Base-by-base conservation (phyloP, 495 filamentous ascomycete species). In the Filosporella fistucella region DNA sequence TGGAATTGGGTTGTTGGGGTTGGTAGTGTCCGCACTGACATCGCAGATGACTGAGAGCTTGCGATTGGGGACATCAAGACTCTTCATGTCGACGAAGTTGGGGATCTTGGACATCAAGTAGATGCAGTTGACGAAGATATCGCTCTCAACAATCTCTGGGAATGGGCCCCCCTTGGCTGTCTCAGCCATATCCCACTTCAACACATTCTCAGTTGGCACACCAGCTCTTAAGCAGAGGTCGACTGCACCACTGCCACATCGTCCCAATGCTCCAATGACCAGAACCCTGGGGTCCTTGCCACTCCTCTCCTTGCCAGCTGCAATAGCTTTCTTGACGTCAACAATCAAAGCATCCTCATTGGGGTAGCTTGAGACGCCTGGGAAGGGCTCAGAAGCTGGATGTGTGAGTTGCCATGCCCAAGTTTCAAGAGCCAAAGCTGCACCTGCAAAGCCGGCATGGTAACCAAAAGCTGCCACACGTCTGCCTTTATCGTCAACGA, bases 141-240 rank as follows among this genome's bases (percentile, higher is more conserved):
- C 78, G 52, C 65, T 71, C 58, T 90, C 84, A 47, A 85, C 70
- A 61, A 96, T 93, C 68, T 96, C 91, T 55, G 73, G 65, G 73
- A 95, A 96, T 20, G 91, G 91, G 12, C 91, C 91, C 23, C 86
- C 83, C 60, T 76, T 76, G 2, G 68, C 71, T n/a, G 91, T 96
- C 77, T 96, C 93, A 1, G 73, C 81, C 67, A 98, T 76, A 73
- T 97, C 93, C 91, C 91, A 96, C 72, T 90, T 80, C 57, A 91
- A 65, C 54, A 95, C 80, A 55, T 86, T 78, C 49, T 79, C 76
- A 14, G 83, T 77, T 10, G 82, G 77, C 24, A 96, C 71, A 35
- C 89, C 91, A 18, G 80, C 84, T 66, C 82, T 81, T 57, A 78
- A 72, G 56, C 84, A 86, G 47, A 93, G 68, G 42, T 91, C 82